A percentile compares a stretch with the other conserved stretches of the same genome.
Evolutionary conservation across 164 flowering plant genomes (phyloP).

Genomic region (Vitis vinifera): ASM3070453v1 NC_081817.1:16380501-16381000

Average conservation of each 20-base stretch:
- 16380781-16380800: background rate
- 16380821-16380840: slow-evolving; percentile 28
- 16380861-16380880: slow-evolving; percentile 28
- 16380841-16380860: slow-evolving; percentile 24
- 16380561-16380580: background rate
- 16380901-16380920: slow-evolving; percentile 39
- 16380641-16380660: slow-evolving; percentile 20
- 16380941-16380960: background rate
- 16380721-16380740: background rate
- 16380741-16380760: background rate
- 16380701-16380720: slow-evolving; percentile 35
- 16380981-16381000: too few relatives aligned
- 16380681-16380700: slow-evolving; percentile 36
- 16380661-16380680: slow-evolving; percentile 35
- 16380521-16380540: background rate
- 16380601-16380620: slow-evolving; percentile 38
- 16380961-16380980: too few relatives aligned
- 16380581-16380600: background rate
- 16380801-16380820: background rate
- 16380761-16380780: too few relatives aligned
- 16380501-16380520: slow-evolving; percentile 28
- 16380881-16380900: slow-evolving; percentile 35
- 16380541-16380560: too few relatives aligned
- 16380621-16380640: slow-evolving; percentile 35
- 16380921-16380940: slow-evolving; percentile 1